A percentile compares a stretch with the other conserved stretches of the same genome.
phyloP scores from a whole-genome alignment of 805 yeast genomes.

The Kregervanrija fluxuum region DNA sequence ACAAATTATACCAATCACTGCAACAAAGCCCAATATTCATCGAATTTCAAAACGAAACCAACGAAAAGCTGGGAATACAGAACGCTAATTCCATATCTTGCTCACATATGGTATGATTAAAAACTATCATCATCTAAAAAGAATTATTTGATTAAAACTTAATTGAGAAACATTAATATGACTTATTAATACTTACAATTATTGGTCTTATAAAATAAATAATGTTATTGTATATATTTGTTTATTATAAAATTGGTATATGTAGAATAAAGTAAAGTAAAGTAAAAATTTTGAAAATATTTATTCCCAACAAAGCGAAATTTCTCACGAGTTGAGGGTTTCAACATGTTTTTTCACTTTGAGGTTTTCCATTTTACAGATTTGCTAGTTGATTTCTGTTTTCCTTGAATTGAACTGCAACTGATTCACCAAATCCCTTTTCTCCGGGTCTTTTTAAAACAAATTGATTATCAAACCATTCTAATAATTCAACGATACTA shows the following conservation, averaged over 20 bases:
- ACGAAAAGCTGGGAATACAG: conserved; percentile 7
- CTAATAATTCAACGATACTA: conserved; percentile 57
- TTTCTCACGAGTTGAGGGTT: too few species aligned
- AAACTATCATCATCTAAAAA: conserved; percentile 24
- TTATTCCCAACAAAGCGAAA: too few species aligned
- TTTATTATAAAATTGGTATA: too few species aligned
- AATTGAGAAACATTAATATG: conserved; percentile 4
- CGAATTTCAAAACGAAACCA: conserved; percentile 35
- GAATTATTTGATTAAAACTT: background rate
- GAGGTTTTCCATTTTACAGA: background rate
- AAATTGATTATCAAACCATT: conserved; percentile 75
- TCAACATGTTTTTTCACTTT: too few species aligned
- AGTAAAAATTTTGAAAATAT: too few species aligned
- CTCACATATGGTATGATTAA: conserved; percentile 27
- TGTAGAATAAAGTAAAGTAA: too few species aligned
- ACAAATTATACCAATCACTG: conserved; percentile 64
- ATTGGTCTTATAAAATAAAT: background rate
- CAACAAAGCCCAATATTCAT: conserved; percentile 37
- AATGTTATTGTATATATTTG: background rate
- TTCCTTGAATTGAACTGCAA: conserved; percentile 20
- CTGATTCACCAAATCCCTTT: conserved; percentile 52
- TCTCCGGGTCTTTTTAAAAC: conserved; percentile 62
- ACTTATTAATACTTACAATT: conserved; percentile 1
- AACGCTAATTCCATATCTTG: conserved; percentile 16
- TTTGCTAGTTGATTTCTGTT: conserved; percentile 6